Conservation (phyloP, 306 rosid genomes). For the Prunus salicina region DNA sequence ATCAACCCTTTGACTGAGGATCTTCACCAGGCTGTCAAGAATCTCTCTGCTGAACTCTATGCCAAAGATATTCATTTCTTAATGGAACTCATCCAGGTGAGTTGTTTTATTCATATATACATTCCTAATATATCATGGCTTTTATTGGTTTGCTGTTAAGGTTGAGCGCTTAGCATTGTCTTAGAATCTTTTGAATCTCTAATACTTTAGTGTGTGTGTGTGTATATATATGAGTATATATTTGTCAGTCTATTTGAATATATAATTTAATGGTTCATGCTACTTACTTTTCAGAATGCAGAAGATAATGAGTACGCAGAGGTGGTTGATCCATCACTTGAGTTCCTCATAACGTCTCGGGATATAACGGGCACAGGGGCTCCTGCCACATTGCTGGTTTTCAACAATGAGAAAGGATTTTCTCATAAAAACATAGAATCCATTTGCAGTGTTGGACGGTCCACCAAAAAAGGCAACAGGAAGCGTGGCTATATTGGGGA, state of each 20-base stretch:
- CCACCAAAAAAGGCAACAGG: constrained; percentile 67
- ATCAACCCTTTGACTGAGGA: constrained; percentile 40
- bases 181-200: too few species aligned
- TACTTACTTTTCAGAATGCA: constrained; percentile 49
- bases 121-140: too few species aligned
- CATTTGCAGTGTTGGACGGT: constrained; percentile 72
- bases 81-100: constrained; percentile 76
- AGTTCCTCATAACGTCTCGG: constrained; percentile 55
- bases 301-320: constrained; percentile 69
- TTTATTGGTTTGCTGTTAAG: neutral
- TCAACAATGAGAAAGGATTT: constrained; percentile 75
- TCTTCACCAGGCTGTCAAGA: constrained; percentile 48
- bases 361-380: constrained; percentile 73
- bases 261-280: neutral
- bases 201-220: too few species aligned
- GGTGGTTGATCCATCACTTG: constrained; percentile 47
- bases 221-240: neutral
- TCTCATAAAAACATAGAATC: constrained; percentile 52
- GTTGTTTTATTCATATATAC: too few species aligned
- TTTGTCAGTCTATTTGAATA: too few species aligned
- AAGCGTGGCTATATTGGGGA: constrained; percentile 74
- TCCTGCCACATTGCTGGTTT: constrained; percentile 56
- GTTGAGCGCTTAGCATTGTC: too few species aligned
- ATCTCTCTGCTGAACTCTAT: constrained; percentile 59
- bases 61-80: constrained; percentile 63